Evolutionary conservation across 2,329 filamentous ascomycete species (phyloP).

Genomic region (Pestalotiopsis sp.): DNA sequence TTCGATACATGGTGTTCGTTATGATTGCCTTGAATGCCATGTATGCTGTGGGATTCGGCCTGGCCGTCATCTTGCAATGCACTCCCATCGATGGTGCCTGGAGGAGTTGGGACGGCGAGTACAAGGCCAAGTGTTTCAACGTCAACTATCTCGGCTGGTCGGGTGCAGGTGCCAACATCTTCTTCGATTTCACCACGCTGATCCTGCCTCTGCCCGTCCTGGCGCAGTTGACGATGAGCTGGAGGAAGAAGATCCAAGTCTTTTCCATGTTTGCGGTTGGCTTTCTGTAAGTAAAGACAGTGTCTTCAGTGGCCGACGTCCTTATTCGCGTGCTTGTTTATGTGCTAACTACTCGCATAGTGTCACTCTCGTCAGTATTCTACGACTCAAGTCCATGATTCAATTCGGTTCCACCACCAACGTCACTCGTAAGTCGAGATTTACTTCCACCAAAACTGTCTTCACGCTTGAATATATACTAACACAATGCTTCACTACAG

Average conservation of each 20-base stretch:
- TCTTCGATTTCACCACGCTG: conserved; percentile 21
- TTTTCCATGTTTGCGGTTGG: conserved; percentile 25
- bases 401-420: conserved; percentile 12
- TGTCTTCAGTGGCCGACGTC: too few relatives aligned
- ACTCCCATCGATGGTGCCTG: conserved; percentile 21
- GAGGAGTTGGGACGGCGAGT: conserved; percentile 23
- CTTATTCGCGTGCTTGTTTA: too few relatives aligned
- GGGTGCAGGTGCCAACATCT: conserved; percentile 21
- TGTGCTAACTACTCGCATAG: neutral
- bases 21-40: conserved; percentile 22
- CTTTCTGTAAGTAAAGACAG: conserved; percentile 17
- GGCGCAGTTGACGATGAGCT: conserved; percentile 18
- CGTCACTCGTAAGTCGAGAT: conserved; percentile 8
- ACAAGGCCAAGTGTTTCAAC: conserved; percentile 20
- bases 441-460: neutral
- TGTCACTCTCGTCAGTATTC: conserved; percentile 24
- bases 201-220: conserved; percentile 23
- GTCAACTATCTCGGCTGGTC: conserved; percentile 24
- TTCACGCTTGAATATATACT: neutral
- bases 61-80: conserved; percentile 23
- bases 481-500: neutral
- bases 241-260: conserved; percentile 23
- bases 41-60: conserved; percentile 20
- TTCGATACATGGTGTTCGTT: conserved; percentile 18
- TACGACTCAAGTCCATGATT: conserved; percentile 21